A percentile compares a stretch with the other conserved stretches of the same genome.
Evolutionary conservation across 2,329 filamentous ascomycete genomes (phyloP).

Genomic region (Aspergillus thermomutatus): DNA sequence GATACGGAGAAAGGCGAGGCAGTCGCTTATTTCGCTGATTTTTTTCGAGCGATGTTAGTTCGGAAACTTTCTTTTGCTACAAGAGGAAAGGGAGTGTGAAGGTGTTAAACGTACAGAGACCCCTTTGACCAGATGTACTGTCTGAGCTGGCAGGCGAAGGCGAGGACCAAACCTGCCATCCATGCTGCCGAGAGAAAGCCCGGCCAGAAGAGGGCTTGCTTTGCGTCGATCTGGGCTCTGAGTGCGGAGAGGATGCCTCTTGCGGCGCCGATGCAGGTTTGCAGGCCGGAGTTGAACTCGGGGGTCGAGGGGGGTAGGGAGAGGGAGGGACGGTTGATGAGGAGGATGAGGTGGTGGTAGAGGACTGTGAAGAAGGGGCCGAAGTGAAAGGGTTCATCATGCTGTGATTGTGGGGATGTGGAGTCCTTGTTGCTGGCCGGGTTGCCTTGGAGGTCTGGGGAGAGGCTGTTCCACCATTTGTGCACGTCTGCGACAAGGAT

Average conservation of each 20-base stretch:
- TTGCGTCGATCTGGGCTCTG: conserved; percentile 28
- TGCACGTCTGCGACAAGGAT: conserved; percentile 40
- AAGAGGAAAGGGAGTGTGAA: too few relatives aligned
- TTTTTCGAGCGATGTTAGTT: neutral
- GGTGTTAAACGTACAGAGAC: too few relatives aligned
- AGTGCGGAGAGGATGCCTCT: conserved; percentile 37
- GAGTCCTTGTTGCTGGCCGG: neutral
- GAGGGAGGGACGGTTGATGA: conserved; percentile 39
- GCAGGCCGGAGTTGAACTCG: conserved; percentile 39
- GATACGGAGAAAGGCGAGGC: conserved; percentile 27
- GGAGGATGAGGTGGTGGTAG: conserved; percentile 40
- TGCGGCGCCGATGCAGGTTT: conserved; percentile 40
- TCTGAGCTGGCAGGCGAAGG: conserved; percentile 40
- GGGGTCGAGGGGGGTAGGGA: conserved; percentile 36
- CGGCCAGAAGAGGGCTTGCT: conserved; percentile 38
- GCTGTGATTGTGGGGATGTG: neutral
- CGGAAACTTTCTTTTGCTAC: conserved; percentile 8
- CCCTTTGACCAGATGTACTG: conserved; percentile 37
- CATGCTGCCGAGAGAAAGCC: conserved; percentile 39
- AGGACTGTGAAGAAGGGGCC: conserved; percentile 41
- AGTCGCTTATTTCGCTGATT: conserved; percentile 35
- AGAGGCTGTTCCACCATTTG: conserved; percentile 43
- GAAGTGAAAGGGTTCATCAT: conserved; percentile 27
- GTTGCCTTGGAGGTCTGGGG: conserved; percentile 24
- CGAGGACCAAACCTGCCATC: conserved; percentile 41